Percentiles rank a stretch among this genome's conserved stretches.
Evolutionary conservation across 192 early-diverging fungal species (phyloP).

Genomic region (Oehlia diaphana): DNA sequence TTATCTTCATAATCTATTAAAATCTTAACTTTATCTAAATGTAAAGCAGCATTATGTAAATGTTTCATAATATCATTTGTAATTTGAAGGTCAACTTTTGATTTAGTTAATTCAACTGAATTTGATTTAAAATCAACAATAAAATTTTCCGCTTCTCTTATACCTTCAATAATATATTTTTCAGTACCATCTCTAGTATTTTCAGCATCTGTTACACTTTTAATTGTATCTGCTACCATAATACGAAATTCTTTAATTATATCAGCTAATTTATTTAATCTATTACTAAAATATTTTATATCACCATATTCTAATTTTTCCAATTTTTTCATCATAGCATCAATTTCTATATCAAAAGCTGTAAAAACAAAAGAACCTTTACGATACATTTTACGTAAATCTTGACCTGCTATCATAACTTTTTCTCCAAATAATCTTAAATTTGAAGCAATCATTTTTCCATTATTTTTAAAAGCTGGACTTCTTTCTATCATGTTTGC

Average conservation of each 20-base stretch:
- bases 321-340: slow-evolving; percentile 1
- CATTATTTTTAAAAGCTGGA: neutral
- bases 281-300: neutral
- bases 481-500: slow-evolving; percentile 16
- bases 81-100: neutral
- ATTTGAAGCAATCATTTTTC: neutral
- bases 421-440: slow-evolving; percentile 6
- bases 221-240: neutral
- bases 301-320: neutral
- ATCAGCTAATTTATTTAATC: neutral
- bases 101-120: neutral
- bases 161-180: slow-evolving; percentile 8
- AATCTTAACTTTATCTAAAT: slow-evolving; percentile 15
- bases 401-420: slow-evolving; percentile 3
- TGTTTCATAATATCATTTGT: neutral
- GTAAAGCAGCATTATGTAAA: neutral
- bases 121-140: neutral
- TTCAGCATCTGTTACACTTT: neutral
- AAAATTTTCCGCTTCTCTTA: slow-evolving; percentile 13
- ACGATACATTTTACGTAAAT: slow-evolving; percentile 12
- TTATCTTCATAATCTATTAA: slow-evolving; percentile 12
- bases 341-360: slow-evolving; percentile 20
- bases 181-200: slow-evolving; percentile 5
- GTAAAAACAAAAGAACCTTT: slow-evolving; percentile 18
- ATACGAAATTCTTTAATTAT: slow-evolving; percentile 18